Conservation (phyloP, 441 rosid species). For the Lepidium campestre region DNA sequence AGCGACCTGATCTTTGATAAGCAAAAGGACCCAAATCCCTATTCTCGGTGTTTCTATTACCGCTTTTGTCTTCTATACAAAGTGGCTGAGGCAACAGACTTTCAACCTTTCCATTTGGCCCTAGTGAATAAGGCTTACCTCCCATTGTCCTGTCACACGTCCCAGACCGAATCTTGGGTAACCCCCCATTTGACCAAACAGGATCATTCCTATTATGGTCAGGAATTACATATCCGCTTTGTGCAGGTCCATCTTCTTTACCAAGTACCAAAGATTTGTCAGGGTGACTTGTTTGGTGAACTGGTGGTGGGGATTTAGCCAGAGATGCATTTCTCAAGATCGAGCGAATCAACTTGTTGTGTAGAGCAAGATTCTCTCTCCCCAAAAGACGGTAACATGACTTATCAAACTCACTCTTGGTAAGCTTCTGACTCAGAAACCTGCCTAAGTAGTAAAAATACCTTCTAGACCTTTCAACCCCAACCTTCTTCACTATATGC, state of each 20-base stretch:
- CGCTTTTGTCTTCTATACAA: conserved; percentile 18
- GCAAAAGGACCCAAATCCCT: conserved; percentile 25
- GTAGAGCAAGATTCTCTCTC: conserved; percentile 49
- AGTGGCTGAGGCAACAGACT: conserved; percentile 20
- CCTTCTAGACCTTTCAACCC: conserved; percentile 38
- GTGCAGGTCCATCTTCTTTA: conserved; percentile 15
- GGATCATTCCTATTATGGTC: conserved; percentile 46
- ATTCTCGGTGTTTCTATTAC: conserved; percentile 21
- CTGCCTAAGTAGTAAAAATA: conserved; percentile 41
- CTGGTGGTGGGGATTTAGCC: conserved; percentile 28
- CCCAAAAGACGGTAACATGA: conserved; percentile 40
- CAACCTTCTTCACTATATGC: conserved; percentile 46
- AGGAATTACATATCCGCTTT: conserved; percentile 28
- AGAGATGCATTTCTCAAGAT: conserved; percentile 46
- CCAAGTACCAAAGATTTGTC: conserved; percentile 13
- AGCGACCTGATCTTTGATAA: conserved; percentile 39
- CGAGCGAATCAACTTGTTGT: conserved; percentile 44
- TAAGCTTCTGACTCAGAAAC: conserved; percentile 44
- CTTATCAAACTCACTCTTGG: conserved; percentile 48
- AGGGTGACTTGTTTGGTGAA: conserved; percentile 2
- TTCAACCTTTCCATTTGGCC: conserved; percentile 24
- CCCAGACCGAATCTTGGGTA: conserved; percentile 29
- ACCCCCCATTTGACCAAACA: conserved; percentile 46
- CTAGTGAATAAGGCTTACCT: conserved; percentile 63
- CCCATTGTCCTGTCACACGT: conserved; percentile 37